phyloP scores from a whole-genome alignment of 139 green algal genomes.

The Diplosphaera chodatii region DNA sequence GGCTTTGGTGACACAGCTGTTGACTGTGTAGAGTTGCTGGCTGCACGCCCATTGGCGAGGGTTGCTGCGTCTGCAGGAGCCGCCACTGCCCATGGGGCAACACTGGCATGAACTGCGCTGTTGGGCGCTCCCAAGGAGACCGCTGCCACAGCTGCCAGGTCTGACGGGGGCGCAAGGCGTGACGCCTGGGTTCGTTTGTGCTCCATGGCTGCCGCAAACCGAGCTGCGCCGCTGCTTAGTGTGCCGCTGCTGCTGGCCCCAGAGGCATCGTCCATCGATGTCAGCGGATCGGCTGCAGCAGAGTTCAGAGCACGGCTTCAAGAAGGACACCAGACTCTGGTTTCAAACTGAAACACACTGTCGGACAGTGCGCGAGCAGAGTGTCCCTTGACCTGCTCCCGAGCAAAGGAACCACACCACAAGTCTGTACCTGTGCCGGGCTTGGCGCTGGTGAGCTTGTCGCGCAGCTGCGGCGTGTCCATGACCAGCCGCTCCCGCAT shows the following conservation, averaged over 20 bases:
- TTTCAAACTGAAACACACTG: no score
- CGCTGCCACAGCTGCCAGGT: not conserved
- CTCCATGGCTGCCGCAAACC: not conserved
- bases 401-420: not conserved
- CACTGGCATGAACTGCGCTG: no score
- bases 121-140: no score
- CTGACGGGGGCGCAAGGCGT: no score
- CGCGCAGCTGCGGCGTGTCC: conserved; percentile 30
- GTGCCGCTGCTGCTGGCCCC: not conserved
- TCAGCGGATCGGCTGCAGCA: not conserved
- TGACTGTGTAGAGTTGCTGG: no score
- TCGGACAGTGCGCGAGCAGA: no score
- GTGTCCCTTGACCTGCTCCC: no score
- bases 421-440: conserved; percentile 4
- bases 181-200: not conserved
- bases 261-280: not conserved
- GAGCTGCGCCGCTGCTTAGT: not conserved
- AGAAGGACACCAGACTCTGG: no score
- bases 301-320: no score
- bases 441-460: conserved; percentile 18
- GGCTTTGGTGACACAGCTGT: no score
- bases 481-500: conserved; percentile 47
- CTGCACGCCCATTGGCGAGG: no score
- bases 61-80: no score
- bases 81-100: not conserved